A percentile compares a stretch with the other conserved stretches of the same genome.
These are phyloP conservation scores for Pyronema domesticum DNA, from an alignment of 495 filamentous ascomycete species.

Conservation along the genomic window DNA sequence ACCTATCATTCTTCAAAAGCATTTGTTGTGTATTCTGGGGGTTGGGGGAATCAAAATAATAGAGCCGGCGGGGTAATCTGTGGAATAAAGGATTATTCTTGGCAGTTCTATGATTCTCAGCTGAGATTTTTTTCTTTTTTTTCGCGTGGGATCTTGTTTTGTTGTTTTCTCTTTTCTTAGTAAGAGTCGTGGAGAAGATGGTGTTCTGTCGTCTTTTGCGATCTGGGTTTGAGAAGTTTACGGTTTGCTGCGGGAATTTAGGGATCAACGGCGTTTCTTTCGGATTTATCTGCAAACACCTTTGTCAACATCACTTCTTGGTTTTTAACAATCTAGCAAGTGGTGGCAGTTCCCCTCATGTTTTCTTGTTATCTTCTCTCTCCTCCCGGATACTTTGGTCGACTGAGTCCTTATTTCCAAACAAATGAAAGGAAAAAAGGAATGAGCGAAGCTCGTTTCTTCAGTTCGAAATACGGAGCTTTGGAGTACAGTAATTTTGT, in stretches of 20 bases:
- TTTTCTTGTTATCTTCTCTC: background rate
- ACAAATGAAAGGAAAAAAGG: conserved; percentile 16
- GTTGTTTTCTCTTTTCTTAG: conserved; percentile 13
- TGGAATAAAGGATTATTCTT: conserved; percentile 13
- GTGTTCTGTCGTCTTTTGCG: conserved; percentile 7
- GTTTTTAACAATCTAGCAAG: background rate
- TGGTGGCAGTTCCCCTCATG: background rate
- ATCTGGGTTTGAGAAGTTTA: background rate
- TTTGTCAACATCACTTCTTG: background rate
- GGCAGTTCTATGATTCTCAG: conserved; percentile 18
- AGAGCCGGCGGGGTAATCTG: conserved; percentile 12
- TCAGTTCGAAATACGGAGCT: conserved; percentile 9
- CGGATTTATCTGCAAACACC: background rate
- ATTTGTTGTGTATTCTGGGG: conserved; percentile 2
- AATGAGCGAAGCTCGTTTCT: background rate
- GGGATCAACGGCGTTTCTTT: conserved; percentile 1
- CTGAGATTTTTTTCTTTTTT: conserved; percentile 14
- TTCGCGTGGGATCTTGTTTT: conserved; percentile 2
- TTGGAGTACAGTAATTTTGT: background rate
- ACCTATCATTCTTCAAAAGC: conserved; percentile 1
- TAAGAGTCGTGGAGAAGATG: conserved; percentile 11
- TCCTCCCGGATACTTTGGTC: background rate
- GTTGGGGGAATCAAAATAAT: conserved; percentile 5
- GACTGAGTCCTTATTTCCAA: conserved; percentile 9
- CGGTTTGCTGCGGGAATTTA: background rate